phyloP scores from a whole-genome alignment of 768 basidiomycete genomes.

The Mycena amicta region DNA sequence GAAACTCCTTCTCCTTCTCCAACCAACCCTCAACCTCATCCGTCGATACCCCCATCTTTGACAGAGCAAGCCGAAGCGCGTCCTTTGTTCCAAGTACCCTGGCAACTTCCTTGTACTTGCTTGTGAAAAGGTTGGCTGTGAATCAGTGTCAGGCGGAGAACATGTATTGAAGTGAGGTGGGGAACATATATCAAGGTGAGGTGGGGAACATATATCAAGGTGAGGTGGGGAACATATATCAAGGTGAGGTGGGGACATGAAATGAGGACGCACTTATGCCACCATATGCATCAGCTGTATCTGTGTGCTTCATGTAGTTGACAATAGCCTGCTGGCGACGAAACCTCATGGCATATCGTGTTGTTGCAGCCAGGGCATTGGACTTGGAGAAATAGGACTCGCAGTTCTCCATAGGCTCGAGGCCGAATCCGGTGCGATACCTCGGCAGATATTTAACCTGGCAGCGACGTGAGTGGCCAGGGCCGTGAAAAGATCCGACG shows the following conservation, averaged over 20 bases:
- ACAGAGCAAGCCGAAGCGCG: not conserved
- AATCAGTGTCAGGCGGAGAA: too few species aligned
- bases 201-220: too few species aligned
- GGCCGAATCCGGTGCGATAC: constrained; percentile 8
- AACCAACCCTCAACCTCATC: constrained; percentile 9
- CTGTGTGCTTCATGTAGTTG: not conserved
- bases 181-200: too few species aligned
- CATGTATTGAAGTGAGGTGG: too few species aligned
- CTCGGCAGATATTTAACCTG: constrained; percentile 7
- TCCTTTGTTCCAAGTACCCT: not conserved
- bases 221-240: too few species aligned
- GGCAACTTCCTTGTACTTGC: not conserved
- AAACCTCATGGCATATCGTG: constrained; percentile 5
- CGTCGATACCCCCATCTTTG: not conserved
- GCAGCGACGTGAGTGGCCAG: constrained; percentile 9
- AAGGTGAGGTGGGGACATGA: not conserved
- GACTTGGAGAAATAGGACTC: constrained; percentile 11
- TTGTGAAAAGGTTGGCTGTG: not conserved
- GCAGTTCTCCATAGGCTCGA: constrained; percentile 17
- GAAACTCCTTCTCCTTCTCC: constrained; percentile 8
- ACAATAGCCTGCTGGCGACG: constrained; percentile 10
- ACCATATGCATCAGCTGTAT: constrained; percentile 3
- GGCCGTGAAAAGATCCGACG: constrained; percentile 8
- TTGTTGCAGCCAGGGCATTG: constrained; percentile 11
- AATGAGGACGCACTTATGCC: constrained; percentile 2